phyloP scores from a whole-genome alignment of 768 basidiomycete genomes.

The Zangia roseola region DNA sequence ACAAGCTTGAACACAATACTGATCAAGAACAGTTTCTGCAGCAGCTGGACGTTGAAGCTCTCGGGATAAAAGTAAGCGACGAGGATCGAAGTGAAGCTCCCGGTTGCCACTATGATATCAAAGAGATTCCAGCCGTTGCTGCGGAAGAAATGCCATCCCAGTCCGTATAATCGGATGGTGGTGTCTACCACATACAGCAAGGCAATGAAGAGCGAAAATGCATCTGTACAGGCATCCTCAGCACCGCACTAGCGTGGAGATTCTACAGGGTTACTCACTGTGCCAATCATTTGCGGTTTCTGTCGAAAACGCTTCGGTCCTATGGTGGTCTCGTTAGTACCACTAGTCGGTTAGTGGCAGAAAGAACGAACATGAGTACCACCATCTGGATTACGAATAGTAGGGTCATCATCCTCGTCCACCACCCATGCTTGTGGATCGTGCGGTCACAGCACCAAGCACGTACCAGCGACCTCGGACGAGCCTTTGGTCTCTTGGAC shows the following conservation, averaged over 20 bases:
- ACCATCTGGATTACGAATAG: slow-evolving; percentile 81
- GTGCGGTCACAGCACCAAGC: slow-evolving; percentile 94
- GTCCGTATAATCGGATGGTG: slow-evolving; percentile 71
- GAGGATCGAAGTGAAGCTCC: slow-evolving; percentile 82
- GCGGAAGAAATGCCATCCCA: slow-evolving; percentile 83
- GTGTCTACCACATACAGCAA: slow-evolving; percentile 77
- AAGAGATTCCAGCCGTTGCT: slow-evolving; percentile 95
- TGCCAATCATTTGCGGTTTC: slow-evolving; percentile 52
- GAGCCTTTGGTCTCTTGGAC: slow-evolving; percentile 70
- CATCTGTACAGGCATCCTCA: slow-evolving; percentile 45
- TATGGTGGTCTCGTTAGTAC: slow-evolving; percentile 29
- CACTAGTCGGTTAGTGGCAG: not conserved
- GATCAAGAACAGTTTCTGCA: slow-evolving; percentile 91
- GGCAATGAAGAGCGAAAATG: slow-evolving; percentile 73
- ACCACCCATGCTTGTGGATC: slow-evolving; percentile 90
- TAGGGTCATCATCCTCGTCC: slow-evolving; percentile 77
- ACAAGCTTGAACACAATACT: slow-evolving; percentile 93
- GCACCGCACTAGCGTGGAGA: slow-evolving; percentile 1
- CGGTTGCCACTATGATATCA: slow-evolving; percentile 76
- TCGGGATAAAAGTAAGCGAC: slow-evolving; percentile 55
- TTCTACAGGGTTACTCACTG: slow-evolving; percentile 43
- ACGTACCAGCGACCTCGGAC: slow-evolving; percentile 54
- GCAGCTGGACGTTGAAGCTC: slow-evolving; percentile 56
- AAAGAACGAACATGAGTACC: slow-evolving; percentile 65
- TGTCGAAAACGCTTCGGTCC: slow-evolving; percentile 76